Conservation (phyloP, 73 alveolate species). For the Tetrahymena thermophila region DNA sequence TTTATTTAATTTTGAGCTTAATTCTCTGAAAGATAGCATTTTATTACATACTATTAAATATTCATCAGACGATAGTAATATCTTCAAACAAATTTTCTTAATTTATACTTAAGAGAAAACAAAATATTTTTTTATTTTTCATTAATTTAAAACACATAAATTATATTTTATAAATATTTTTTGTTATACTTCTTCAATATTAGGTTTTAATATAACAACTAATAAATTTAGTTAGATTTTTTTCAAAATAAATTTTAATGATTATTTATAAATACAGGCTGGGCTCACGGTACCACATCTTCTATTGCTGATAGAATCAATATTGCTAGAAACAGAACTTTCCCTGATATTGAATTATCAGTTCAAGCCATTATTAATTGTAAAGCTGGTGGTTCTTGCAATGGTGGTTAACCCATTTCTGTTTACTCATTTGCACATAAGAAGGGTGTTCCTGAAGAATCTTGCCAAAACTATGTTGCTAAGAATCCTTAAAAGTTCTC, state of each 20-base stretch:
- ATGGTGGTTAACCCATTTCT: conserved; percentile 79
- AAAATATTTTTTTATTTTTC: too few species aligned
- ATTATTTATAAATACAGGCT: conserved; percentile 40
- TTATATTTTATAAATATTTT: too few species aligned
- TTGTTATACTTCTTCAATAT: too few species aligned
- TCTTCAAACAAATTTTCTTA: not conserved
- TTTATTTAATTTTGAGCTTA: too few species aligned
- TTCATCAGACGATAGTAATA: too few species aligned
- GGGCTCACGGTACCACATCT: conserved; percentile 85
- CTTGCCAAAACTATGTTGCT: conserved; percentile 57
- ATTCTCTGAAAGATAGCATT: too few species aligned
- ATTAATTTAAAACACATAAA: too few species aligned
- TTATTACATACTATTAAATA: too few species aligned
- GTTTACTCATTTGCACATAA: conserved; percentile 54
- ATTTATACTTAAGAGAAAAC: not conserved
- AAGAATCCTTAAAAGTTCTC: conserved; percentile 28
- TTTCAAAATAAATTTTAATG: not conserved
- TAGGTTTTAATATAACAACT: too few species aligned
- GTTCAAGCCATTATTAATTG: conserved; percentile 71
- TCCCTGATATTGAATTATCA: conserved; percentile 58
- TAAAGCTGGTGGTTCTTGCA: conserved; percentile 76
- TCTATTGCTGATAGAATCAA: conserved; percentile 85
- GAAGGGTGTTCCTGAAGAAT: conserved; percentile 68
- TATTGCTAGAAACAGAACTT: conserved; percentile 47
- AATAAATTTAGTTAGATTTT: too few species aligned